Percentiles rank a stretch among this genome's conserved stretches.
These are phyloP conservation scores for Dichotomocladium elegans DNA, from an alignment of 371 early-diverging fungal genomes.

Conservation along the genomic window DNA sequence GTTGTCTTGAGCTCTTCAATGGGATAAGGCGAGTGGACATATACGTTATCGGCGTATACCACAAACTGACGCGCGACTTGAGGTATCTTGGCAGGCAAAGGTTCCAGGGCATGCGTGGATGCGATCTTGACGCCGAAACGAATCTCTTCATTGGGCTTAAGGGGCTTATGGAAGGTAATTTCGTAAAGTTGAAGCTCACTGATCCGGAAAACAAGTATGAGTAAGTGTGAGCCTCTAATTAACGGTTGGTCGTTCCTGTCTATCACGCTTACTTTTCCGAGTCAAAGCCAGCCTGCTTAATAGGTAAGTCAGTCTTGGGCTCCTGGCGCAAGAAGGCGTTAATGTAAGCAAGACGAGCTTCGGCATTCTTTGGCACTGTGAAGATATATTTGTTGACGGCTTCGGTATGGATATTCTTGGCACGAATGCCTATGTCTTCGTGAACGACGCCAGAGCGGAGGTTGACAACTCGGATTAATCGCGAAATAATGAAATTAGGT, in stretches of 20 bases:
- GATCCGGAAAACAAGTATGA: neutral
- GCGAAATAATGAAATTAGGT: slow-evolving; percentile 50
- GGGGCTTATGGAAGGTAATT: slow-evolving; percentile 51
- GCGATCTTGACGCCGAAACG: slow-evolving; percentile 65
- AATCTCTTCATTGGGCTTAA: slow-evolving; percentile 62
- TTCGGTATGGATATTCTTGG: slow-evolving; percentile 44
- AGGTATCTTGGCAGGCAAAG: slow-evolving; percentile 69
- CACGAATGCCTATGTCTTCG: slow-evolving; percentile 56
- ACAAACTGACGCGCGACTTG: slow-evolving; percentile 72
- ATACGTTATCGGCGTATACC: slow-evolving; percentile 58
- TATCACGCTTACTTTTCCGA: slow-evolving; percentile 28
- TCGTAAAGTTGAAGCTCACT: slow-evolving; percentile 60
- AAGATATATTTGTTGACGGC: slow-evolving; percentile 53
- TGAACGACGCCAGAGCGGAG: slow-evolving; percentile 58
- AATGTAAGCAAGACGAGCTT: slow-evolving; percentile 39
- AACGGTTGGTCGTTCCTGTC: too few species aligned
- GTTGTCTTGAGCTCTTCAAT: slow-evolving; percentile 77
- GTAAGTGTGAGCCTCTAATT: neutral
- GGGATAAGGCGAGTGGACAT: slow-evolving; percentile 64
- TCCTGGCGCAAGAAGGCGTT: slow-evolving; percentile 49
- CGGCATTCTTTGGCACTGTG: slow-evolving; percentile 33
- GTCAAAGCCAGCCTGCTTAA: slow-evolving; percentile 33
- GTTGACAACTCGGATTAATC: slow-evolving; percentile 64
- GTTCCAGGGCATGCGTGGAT: slow-evolving; percentile 51
- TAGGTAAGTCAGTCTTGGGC: slow-evolving; percentile 37